phyloP scores from a whole-genome alignment of 1,284 basidiomycete species.

The Trichosporon coremiiforme region DNA sequence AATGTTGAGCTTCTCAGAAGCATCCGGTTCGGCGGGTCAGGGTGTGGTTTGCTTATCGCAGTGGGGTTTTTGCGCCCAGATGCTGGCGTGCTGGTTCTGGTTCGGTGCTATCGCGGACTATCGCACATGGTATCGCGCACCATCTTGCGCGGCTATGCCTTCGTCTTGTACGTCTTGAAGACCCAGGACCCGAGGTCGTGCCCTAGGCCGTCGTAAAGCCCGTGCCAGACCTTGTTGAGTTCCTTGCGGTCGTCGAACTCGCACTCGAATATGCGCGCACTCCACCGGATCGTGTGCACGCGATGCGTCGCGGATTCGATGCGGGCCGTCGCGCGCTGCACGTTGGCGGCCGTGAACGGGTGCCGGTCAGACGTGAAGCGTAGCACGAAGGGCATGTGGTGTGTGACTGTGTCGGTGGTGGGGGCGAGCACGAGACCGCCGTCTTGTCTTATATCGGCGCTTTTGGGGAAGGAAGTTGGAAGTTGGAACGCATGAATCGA shows the following conservation, averaged over 20 bases:
- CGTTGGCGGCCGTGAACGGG: not conserved
- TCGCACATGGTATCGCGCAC: not conserved
- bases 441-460: not conserved
- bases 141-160: not conserved
- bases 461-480: not conserved
- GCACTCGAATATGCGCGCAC: constrained; percentile 2
- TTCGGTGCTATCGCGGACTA: too few species aligned
- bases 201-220: not conserved
- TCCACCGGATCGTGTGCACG: constrained; percentile 9
- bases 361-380: constrained; percentile 3
- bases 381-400: constrained; percentile 6
- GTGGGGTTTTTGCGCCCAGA: not conserved
- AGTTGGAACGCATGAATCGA: too few species aligned
- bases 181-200: not conserved
- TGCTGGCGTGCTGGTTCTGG: not conserved
- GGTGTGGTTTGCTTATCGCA: not conserved
- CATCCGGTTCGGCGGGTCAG: not conserved
- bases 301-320: not conserved
- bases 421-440: not conserved
- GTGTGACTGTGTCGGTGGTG: not conserved
- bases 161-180: constrained; percentile 14
- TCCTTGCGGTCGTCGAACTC: constrained; percentile 13
- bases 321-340: not conserved
- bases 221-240: constrained; percentile 7
- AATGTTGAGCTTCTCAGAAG: not conserved